Base-by-base conservation (phyloP, 192 early-diverging fungal genomes). In the Gonapodya sp. region DNA sequence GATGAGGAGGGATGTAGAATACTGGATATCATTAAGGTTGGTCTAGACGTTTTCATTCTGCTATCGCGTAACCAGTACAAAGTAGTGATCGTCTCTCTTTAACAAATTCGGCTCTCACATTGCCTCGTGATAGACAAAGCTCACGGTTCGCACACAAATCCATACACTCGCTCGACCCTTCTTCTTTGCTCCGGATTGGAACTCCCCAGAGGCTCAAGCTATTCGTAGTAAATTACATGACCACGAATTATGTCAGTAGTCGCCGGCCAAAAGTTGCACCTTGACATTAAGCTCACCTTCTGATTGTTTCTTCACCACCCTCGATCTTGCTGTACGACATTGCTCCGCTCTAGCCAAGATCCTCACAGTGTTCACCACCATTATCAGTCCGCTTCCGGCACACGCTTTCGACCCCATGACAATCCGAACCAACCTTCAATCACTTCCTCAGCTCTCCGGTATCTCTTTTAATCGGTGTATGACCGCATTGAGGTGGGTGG, bases 21-120 rank as follows among this genome's bases (percentile, higher is more conserved):
- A 8, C 34, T 77, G 75, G 75, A 77, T 31, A 34, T 77, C 75
- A 34, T 77, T 8, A 77, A 77, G 75, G 75, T 77, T 8, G 34
- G 75, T 64, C 8, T 64, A 33, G 2, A 2, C n/a, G n/a, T n/a
- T n/a, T n/a, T n/a, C n/a, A n/a, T n/a, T n/a, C n/a, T n/a, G n/a
- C n/a, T n/a, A n/a, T n/a, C n/a, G n/a, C n/a, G n/a, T n/a, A n/a
- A n/a, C n/a, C n/a, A n/a, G n/a, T n/a, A n/a, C n/a, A n/a, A n/a
- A n/a, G n/a, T n/a, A n/a, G n/a, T n/a, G n/a, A n/a, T n/a, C n/a
- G n/a, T n/a, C n/a, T n/a, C n/a, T n/a, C n/a, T n/a, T n/a, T n/a
- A n/a, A n/a, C n/a, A n/a, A n/a, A n/a, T n/a, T n/a, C n/a, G n/a
- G n/a, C n/a, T n/a, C n/a, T n/a, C n/a, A n/a, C n/a, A n/a, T n/a